Conservation (phyloP, 2,329 filamentous ascomycete genomes). For the Hirsutella thompsonii region DNA sequence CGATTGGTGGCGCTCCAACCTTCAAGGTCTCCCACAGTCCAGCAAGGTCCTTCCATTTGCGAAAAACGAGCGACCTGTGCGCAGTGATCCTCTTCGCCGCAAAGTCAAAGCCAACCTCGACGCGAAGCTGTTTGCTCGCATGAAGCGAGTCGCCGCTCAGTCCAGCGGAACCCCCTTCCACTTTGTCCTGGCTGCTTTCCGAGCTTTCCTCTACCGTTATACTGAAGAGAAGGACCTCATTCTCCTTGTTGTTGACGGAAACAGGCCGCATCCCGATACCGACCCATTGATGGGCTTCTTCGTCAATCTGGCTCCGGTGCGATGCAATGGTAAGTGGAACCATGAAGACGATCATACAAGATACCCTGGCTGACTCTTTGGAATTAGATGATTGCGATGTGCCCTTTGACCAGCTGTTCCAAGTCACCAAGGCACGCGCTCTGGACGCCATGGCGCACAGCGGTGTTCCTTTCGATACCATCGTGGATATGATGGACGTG, state of each 20-base stretch:
- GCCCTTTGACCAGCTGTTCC: conserved; percentile 11
- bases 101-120: conserved; percentile 10
- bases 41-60: conserved; percentile 12
- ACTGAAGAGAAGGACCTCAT: conserved; percentile 12
- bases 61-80: conserved; percentile 8
- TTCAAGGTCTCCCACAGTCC: conserved; percentile 8
- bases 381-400: conserved; percentile 9
- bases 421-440: conserved; percentile 9
- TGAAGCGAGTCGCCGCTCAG: conserved; percentile 12
- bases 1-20: conserved; percentile 11
- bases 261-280: conserved; percentile 11
- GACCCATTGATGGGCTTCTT: conserved; percentile 13
- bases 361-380: background rate
- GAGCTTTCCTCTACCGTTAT: conserved; percentile 12
- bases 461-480: conserved; percentile 11
- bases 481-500: conserved; percentile 11
- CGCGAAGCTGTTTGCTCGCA: conserved; percentile 10
- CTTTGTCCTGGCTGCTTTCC: conserved; percentile 13
- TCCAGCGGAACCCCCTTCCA: conserved; percentile 11
- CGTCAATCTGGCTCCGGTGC: conserved; percentile 12
- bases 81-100: conserved; percentile 8
- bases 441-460: conserved; percentile 11
- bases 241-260: conserved; percentile 13
- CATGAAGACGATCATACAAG: background rate
- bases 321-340: conserved; percentile 7